phyloP scores from a whole-genome alignment of 2,329 filamentous ascomycete species.

The Ophiostoma novo-ulmi region DNA sequence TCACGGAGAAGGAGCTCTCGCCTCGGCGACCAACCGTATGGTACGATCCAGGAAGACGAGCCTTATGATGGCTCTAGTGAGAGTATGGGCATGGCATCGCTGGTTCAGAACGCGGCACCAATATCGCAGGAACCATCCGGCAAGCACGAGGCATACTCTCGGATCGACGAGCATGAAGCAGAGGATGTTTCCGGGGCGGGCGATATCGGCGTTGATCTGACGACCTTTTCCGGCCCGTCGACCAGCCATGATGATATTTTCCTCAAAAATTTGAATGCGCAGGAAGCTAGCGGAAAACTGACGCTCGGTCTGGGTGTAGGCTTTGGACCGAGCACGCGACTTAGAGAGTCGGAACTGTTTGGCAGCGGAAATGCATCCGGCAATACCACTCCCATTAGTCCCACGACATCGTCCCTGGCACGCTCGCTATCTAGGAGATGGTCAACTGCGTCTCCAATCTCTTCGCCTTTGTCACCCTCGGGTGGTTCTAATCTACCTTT shows the following conservation, averaged over 20 bases:
- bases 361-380: neutral
- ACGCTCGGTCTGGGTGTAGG: conserved; percentile 56
- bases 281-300: conserved; percentile 51
- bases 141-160: conserved; percentile 29
- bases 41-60: conserved; percentile 37
- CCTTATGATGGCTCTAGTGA: conserved; percentile 28
- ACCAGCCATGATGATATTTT: conserved; percentile 44
- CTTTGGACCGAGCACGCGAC: conserved; percentile 43
- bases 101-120: conserved; percentile 40
- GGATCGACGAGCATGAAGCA: conserved; percentile 34
- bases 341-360: conserved; percentile 49
- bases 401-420: conserved; percentile 18
- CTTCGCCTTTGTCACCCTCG: neutral
- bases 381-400: neutral
- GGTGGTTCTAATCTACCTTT: neutral
- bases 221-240: conserved; percentile 43
- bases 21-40: conserved; percentile 29
- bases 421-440: conserved; percentile 25
- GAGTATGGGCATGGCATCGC: conserved; percentile 35
- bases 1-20: conserved; percentile 16
- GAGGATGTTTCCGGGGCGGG: conserved; percentile 23
- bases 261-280: conserved; percentile 42
- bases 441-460: conserved; percentile 9
- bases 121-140: conserved; percentile 31
- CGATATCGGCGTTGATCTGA: conserved; percentile 42